Base-by-base conservation (phyloP, 768 basidiomycete genomes). In the Solioccasus polychromus region DNA sequence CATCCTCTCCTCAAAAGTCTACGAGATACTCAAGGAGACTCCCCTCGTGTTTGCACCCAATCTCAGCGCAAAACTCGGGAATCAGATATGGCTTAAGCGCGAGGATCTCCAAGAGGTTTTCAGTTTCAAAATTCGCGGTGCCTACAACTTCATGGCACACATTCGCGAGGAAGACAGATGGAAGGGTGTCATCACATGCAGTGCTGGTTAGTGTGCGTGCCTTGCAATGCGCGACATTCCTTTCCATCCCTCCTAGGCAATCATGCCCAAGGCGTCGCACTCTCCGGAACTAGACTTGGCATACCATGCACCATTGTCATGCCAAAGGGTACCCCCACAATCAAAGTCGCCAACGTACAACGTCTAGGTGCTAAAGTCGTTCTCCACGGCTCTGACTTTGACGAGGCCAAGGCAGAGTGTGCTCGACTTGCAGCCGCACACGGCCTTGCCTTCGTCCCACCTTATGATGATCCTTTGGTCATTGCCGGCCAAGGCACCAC, bases 231-330 rank as follows among this genome's bases (percentile, higher is more conserved):
- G 17, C 11, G 12, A 29, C 3, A 38, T 20, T 23, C 18, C 47
- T 54, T 30, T 32, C 30, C 39, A 3, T 23, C 29, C 29, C 12
- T 45, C 35, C 4, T 64, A 97, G 96, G 96, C 22, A 99, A 99
- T 61, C 96, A 99, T 66, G 96, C 96, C 0, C 96, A 99, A 67
- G 96, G 96, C 20, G 96, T 99, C 39, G 96, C 96, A 3, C 77
- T 98, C 38, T 93, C 96, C n/a, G 92, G 95, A 10, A 69, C 82
- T 36, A 81, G 83, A 45, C 80, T 99, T 23, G 79, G 78, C 26
- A 88, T 98, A 49, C 92, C 96, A 4, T 96, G 92, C 52, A 97
- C 93, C n/a, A 98, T 99, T 59, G 92, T 99, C 51, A 98, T 99
- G 96, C 96, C 96, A 1, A 72, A 85, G 32, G 90, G 83, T 12